Evolutionary conservation across 441 rosid species (phyloP), one percentile per base, ranked within the genome.

Genomic region (Eutrema salsugineum): DNA sequence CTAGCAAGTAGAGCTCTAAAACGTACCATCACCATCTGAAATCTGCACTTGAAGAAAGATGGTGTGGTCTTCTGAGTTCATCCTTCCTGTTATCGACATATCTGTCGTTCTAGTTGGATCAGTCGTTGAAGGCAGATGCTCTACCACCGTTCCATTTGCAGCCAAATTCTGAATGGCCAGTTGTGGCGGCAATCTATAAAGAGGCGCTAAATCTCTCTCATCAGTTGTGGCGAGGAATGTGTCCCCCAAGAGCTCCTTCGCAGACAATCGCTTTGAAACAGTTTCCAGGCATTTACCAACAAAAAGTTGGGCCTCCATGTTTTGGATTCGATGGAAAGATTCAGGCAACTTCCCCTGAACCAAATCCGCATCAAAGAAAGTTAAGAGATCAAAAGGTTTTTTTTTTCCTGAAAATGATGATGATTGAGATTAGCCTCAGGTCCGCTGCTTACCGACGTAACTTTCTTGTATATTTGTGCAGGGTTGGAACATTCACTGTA

Each of bases 11-110:
- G 40, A 40, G n/a, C 22, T 46, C 47, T 16, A 39, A 15, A 51
- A 11, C 77, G 6, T 84, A 91, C 97, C 97, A 57, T 86, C 81
- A 62, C 78, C 78, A 72, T 91, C 88, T 15, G 87, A 79, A 67
- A 94, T 91, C 77, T 90, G 94, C 24, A 94, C 93, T 85, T 84
- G 87, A 57, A 94, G 97, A 68, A 84, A 88, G 76, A 94, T 84
- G 24, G 94, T 81, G 48, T 88, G 90, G 69, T 91, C 88, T 64
- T 85, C 91, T 35, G 91, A 79, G 79, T 88, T 88, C 88, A 86
- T 75, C n/a, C 80, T 81, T 56, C 97, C 97, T 1, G 87, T 91
- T 70, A 94, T 88, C 0, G 87, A 83, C 99, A 91, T 90, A 42
- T 90, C 83, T 0, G 95, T 87, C 43, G 72, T 81, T 83, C 86